Percentiles rank a stretch among this genome's conserved stretches.
Evolutionary conservation across 352 stramenopile species (phyloP).

Genomic region (Globisporangium canariense): DNA sequence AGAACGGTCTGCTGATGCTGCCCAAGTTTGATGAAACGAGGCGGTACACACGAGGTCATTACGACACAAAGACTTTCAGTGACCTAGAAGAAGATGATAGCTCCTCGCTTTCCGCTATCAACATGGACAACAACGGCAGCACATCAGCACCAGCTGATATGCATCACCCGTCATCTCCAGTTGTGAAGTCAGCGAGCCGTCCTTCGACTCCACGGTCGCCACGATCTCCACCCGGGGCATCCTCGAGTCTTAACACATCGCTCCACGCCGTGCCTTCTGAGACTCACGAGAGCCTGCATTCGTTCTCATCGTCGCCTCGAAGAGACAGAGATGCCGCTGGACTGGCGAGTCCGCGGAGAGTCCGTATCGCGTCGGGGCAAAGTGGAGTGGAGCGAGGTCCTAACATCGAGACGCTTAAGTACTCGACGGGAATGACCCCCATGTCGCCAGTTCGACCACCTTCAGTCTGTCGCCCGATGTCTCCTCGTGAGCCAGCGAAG

Average conservation of each 20-base stretch:
- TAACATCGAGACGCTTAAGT: constrained; percentile 2
- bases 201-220: constrained; percentile 24
- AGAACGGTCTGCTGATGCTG: constrained; percentile 60
- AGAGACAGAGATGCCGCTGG: background rate
- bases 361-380: constrained; percentile 16
- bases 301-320: background rate
- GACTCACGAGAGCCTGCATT: background rate
- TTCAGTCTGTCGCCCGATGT: constrained; percentile 1
- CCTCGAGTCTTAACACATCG: background rate
- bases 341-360: constrained; percentile 27
- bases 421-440: background rate
- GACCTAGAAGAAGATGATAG: constrained; percentile 29
- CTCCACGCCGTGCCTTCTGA: background rate
- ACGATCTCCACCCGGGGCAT: background rate
- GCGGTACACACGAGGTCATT: constrained; percentile 47
- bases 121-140: constrained; percentile 3
- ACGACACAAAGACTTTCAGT: constrained; percentile 37
- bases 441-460: constrained; percentile 2
- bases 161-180: background rate
- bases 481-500: constrained; percentile 1
- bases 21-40: constrained; percentile 57
- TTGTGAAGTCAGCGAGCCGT: constrained; percentile 1
- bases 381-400: constrained; percentile 7
- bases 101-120: constrained; percentile 3
- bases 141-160: constrained; percentile 5